Conservation (phyloP, 495 filamentous ascomycete genomes). For the Aspergillus biplanus region DNA sequence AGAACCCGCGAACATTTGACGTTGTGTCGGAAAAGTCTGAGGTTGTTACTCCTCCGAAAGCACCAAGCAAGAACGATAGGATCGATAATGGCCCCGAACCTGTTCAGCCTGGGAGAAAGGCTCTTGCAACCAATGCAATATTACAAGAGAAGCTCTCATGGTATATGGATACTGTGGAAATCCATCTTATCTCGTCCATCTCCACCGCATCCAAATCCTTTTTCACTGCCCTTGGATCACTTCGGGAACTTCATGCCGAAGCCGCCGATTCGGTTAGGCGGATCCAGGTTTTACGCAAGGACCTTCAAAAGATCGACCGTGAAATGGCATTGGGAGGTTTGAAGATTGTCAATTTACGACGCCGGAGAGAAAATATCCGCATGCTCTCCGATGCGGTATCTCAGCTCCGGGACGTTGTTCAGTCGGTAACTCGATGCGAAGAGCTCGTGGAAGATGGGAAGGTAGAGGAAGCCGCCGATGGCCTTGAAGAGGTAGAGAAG, state of each 20-base stretch:
- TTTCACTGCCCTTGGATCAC: slow-evolving; percentile 90
- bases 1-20: slow-evolving; percentile 96
- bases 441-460: slow-evolving; percentile 78
- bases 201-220: slow-evolving; percentile 94
- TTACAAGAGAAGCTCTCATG: slow-evolving; percentile 99
- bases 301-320: slow-evolving; percentile 77
- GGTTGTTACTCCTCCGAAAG: slow-evolving; percentile 71
- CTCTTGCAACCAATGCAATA: slow-evolving; percentile 94
- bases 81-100: slow-evolving; percentile 69
- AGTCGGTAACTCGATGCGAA: slow-evolving; percentile 76
- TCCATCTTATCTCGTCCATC: slow-evolving; percentile 95
- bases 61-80: slow-evolving; percentile 55
- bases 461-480: slow-evolving; percentile 75
- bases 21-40: slow-evolving; percentile 96
- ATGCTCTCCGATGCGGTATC: slow-evolving; percentile 80
- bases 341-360: slow-evolving; percentile 80
- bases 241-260: slow-evolving; percentile 88
- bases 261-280: slow-evolving; percentile 87
- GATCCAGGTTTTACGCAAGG: slow-evolving; percentile 79
- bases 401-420: slow-evolving; percentile 79
- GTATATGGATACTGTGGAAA: slow-evolving; percentile 99
- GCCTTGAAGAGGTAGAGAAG: slow-evolving; percentile 74
- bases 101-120: slow-evolving; percentile 64
- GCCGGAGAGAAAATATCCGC: slow-evolving; percentile 80
- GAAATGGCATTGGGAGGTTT: slow-evolving; percentile 88